Evolutionary conservation across 768 basidiomycete species (phyloP).

Genomic region (Stropharia rugosoannulata): DNA sequence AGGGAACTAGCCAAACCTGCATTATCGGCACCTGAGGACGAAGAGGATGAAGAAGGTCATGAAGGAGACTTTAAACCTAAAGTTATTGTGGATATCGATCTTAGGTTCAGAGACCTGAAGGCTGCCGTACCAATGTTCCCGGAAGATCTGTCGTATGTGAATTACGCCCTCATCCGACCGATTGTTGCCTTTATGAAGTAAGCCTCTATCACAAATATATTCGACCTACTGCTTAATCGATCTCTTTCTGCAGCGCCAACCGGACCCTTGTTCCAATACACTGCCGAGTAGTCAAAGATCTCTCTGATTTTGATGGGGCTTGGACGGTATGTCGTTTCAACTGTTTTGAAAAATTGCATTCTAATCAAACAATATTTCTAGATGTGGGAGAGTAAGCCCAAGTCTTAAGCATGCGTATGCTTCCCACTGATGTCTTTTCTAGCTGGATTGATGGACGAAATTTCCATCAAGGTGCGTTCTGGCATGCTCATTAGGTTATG

Average conservation of each 20-base stretch:
- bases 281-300: constrained; percentile 81
- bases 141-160: constrained; percentile 84
- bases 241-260: constrained; percentile 64
- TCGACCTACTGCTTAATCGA: not conserved
- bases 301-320: constrained; percentile 90
- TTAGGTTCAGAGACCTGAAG: constrained; percentile 93
- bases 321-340: constrained; percentile 75
- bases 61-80: constrained; percentile 40
- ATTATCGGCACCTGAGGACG: constrained; percentile 63
- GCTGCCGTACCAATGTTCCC: constrained; percentile 93
- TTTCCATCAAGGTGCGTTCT: constrained; percentile 71
- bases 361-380: constrained; percentile 27
- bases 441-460: constrained; percentile 92
- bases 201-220: constrained; percentile 24
- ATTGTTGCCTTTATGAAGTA: constrained; percentile 99
- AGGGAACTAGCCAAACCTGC: constrained; percentile 85
- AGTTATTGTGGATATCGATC: constrained; percentile 86
- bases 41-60: constrained; percentile 26
- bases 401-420: not conserved
- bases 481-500: not conserved
- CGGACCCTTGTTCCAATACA: constrained; percentile 93
- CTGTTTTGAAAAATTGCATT: constrained; percentile 3
- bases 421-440: not conserved
- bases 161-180: constrained; percentile 89
- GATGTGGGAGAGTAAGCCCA: constrained; percentile 88